Conservation (phyloP, 192 early-diverging fungal genomes). For the Linnemannia exigua region DNA sequence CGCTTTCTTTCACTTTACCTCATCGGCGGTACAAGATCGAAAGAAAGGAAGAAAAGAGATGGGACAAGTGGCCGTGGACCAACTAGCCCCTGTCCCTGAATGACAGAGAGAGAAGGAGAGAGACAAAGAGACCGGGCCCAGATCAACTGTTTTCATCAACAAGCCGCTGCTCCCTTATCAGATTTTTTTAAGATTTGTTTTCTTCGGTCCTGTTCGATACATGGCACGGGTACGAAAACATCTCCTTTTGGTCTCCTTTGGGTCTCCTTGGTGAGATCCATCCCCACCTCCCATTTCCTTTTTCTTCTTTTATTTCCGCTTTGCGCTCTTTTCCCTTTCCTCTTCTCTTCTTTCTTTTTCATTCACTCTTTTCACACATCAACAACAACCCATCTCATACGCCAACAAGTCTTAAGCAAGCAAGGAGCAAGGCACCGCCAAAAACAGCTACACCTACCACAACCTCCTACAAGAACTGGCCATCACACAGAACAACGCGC, state of each 20-base stretch:
- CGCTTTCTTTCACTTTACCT: background rate
- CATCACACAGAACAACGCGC: background rate
- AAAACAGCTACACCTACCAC: background rate
- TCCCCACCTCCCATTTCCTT: conserved; percentile 2
- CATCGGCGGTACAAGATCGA: background rate
- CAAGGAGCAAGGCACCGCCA: background rate
- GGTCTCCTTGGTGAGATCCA: background rate
- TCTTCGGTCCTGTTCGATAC: background rate
- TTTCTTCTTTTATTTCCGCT: background rate
- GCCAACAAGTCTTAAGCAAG: background rate
- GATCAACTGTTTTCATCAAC: background rate
- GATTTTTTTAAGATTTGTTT: background rate
- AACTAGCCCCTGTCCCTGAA: background rate
- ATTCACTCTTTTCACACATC: background rate
- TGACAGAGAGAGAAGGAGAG: background rate
- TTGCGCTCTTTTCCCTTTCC: too few relatives aligned
- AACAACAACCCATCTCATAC: background rate
- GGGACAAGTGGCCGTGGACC: background rate
- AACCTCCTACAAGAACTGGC: background rate
- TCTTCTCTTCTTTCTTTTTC: background rate
- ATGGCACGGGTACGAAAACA: background rate
- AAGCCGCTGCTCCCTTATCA: conserved; percentile 1
- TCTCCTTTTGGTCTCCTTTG: background rate
- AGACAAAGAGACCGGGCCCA: background rate
- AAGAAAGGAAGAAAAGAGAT: background rate